Evolutionary conservation across 441 rosid genomes (phyloP), one percentile per base, ranked within the genome.

Genomic region (Euphorbia celastroides): DNA sequence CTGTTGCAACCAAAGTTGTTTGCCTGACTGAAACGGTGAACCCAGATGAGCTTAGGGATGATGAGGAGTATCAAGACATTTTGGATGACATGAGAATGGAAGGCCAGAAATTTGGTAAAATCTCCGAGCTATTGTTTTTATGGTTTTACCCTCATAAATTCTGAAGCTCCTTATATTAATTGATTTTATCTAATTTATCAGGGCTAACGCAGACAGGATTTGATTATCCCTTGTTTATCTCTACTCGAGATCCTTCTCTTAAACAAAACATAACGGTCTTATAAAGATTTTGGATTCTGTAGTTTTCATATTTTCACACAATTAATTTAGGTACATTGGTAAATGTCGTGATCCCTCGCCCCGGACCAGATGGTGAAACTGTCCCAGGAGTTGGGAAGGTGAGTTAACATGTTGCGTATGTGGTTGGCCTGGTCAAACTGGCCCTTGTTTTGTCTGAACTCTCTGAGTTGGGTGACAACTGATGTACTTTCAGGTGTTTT

Each of bases 381-480:
- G 59, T 71, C 4, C 68, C 92, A 0, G 97, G 97, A 34, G 82
- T 92, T 64, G 94, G 96, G 66, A 92, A 92, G 95, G 97, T 88
- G n/a, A 68, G 76, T 66, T 34, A 34, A 34, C 38, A 34, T 3
- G 17, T 11, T 13, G 8, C 5, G 41, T 0, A 2, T 26, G 10
- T 22, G 20, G 2, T 20, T 26, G 61, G 28, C 34, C 56, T 38
- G 7, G 14, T 6, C 11, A 17, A 13, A 13, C 12, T 25, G 4
- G 0, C 13, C 20, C 11, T 42, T 50, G 60, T 31, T 30, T 60
- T 50, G 20, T 3, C 10, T 1, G 2, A 28, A 17, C 63, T 11
- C 25, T 4, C 16, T 19, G 9, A 70, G 25, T 55, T 55, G 32
- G 32, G 31, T 55, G n/a, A 31, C 22, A 34, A 5, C 19, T 25